Evolutionary conservation across 768 basidiomycete species (phyloP).

Genomic region (Pisolithus albus): DNA sequence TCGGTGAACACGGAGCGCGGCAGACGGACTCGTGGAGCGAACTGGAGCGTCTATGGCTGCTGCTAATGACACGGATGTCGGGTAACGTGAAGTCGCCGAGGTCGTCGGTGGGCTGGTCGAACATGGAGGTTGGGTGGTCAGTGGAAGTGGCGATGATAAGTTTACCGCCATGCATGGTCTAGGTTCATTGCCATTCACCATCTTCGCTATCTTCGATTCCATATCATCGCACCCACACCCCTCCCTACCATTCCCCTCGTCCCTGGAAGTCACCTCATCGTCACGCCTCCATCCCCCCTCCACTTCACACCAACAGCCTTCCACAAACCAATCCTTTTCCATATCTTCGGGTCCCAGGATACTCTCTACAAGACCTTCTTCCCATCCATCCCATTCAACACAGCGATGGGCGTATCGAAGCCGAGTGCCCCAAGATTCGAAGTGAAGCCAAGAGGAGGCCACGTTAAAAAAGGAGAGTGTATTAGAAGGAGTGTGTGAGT

Average conservation of each 20-base stretch:
- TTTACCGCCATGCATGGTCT: not conserved
- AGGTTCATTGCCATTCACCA: not conserved
- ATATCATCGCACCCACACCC: not conserved
- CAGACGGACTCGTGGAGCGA: constrained; percentile 14
- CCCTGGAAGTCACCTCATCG: not conserved
- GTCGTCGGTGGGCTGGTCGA: not conserved
- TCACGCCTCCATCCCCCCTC: constrained; percentile 8
- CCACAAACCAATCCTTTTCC: constrained; percentile 67
- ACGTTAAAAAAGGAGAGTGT: constrained; percentile 35
- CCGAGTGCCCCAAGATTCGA: constrained; percentile 58
- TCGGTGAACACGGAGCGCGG: constrained; percentile 22
- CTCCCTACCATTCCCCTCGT: constrained; percentile 7
- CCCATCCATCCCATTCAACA: constrained; percentile 89
- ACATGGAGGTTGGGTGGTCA: not conserved
- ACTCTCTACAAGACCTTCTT: constrained; percentile 71
- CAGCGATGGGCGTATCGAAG: constrained; percentile 75
- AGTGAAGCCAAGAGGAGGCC: constrained; percentile 67
- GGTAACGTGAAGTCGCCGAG: not conserved
- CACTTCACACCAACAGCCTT: constrained; percentile 15
- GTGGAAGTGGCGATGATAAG: not conserved
- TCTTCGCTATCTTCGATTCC: not conserved
- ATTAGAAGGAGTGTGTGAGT: not conserved
- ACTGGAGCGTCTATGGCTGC: not conserved
- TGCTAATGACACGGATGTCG: not conserved
- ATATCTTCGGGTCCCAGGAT: constrained; percentile 68